Evolutionary conservation across 495 filamentous ascomycete species (phyloP), one percentile per base, ranked within the genome.

Genomic region (Penicillium manginii): DNA sequence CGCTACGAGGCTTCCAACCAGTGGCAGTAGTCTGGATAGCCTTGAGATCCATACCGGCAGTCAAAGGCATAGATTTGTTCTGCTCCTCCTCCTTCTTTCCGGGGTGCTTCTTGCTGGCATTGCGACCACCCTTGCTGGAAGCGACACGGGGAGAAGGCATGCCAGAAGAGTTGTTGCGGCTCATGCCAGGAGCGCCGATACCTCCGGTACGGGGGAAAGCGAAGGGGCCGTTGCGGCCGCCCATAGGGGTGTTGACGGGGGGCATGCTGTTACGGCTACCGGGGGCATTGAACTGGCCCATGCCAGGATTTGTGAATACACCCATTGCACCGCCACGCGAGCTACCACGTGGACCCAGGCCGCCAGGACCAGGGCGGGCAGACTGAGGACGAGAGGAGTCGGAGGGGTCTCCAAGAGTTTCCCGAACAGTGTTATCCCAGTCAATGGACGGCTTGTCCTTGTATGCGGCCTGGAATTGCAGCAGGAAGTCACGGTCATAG

Each of bases 381-480:
- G 91, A 90, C 50, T 85, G 85, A 40, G 91, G 85, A 14, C 90
- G 87, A 10, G 82, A 82, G 17, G 84, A 82, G 52, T 59, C 42
- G n/a, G 91, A 89, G 58, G 83, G 84, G 55, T 89, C 92, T 55
- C 93, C 92, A 40, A 99, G 85, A 23, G 87, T 89, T 67, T 97
- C 88, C 32, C 82, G 91, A 61, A 98, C 82, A 60, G 91, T 91
- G 49, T 82, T 74, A 54, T 92, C 88, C 86, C 96, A 98, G 63
- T 97, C 92, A 14, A 91, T 61, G 2, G 91, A 93, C 10, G 94
- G 94, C 74, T 97, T 96, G 74, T 98, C 94, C 54, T 88, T 94
- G 76, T 96, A 99, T 2, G 92, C 90, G 52, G 79, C 77, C 78
- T 97, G 88, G 82, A 99, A 99, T 68, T 99, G 96, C n/a, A 98